These are phyloP conservation scores for Phyllostachys edulis DNA, from an alignment of 176 grass and related monocot species.

Conservation along the genomic window DNA sequence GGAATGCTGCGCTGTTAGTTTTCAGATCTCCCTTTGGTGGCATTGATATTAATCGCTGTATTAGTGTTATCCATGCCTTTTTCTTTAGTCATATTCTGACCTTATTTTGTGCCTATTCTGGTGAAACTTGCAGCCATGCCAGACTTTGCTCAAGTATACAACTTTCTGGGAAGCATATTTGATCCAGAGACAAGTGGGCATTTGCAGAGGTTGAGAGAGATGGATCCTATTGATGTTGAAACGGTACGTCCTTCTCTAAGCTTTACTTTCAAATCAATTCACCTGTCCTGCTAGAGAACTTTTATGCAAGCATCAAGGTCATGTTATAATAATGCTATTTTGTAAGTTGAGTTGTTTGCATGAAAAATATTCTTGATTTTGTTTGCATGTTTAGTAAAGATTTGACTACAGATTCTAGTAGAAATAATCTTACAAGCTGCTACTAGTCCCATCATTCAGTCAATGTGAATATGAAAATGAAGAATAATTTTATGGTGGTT, in stretches of 20 bases:
- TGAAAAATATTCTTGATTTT: neutral
- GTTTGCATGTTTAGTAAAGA: neutral
- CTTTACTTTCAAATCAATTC: conserved; percentile 4
- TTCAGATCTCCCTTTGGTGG: neutral
- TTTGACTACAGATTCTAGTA: neutral
- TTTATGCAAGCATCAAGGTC: neutral
- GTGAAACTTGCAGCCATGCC: conserved; percentile 55
- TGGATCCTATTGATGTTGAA: conserved; percentile 92
- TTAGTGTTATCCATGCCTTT: neutral
- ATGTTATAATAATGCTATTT: neutral
- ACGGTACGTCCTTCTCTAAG: conserved; percentile 52
- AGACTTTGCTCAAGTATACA: conserved; percentile 78
- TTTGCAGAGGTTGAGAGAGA: conserved; percentile 67
- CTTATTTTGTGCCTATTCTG: neutral
- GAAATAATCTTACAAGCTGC: neutral
- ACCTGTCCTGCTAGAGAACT: neutral
- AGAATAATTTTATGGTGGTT: neutral
- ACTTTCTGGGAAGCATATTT: conserved; percentile 86
- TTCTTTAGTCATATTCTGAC: neutral
- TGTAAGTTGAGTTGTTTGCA: neutral
- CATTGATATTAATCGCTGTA: neutral
- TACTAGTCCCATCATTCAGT: neutral
- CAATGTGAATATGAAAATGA: neutral
- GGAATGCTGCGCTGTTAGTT: neutral
- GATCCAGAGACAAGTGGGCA: conserved; percentile 74